Conservation (phyloP, 2,329 filamentous ascomycete genomes). For the Torrubiella hemipterigena region DNA sequence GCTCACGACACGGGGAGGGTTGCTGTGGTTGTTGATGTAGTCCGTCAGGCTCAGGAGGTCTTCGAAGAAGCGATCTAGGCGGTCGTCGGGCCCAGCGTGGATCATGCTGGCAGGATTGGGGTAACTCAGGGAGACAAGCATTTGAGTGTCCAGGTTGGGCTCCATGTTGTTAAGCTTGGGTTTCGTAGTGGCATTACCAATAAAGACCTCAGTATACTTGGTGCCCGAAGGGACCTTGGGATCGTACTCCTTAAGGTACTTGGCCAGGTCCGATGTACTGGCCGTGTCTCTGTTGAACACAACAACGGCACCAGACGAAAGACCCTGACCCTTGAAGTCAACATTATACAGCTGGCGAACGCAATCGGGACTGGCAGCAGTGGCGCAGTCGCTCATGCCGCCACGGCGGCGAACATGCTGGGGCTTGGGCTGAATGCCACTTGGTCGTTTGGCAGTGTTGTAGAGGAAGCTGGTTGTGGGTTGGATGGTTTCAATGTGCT, state of each 20-base stretch:
- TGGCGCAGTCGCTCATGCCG: not conserved
- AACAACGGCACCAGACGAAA: slow-evolving; percentile 5
- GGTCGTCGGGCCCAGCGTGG: not conserved
- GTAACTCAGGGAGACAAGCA: not conserved
- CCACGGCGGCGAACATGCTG: not conserved
- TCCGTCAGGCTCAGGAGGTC: slow-evolving; percentile 3
- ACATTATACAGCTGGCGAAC: slow-evolving; percentile 6
- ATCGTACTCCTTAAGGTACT: slow-evolving; percentile 2
- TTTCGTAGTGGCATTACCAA: not conserved
- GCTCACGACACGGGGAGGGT: not conserved
- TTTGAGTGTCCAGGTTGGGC: not conserved
- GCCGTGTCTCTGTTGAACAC: slow-evolving; percentile 6
- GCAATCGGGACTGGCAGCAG: slow-evolving; percentile 3
- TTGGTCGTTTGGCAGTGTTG: not conserved
- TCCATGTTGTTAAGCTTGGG: not conserved
- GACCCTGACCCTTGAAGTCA: slow-evolving; percentile 4
- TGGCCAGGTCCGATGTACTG: slow-evolving; percentile 1
- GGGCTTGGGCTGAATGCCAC: too few relatives aligned
- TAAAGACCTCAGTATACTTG: not conserved
- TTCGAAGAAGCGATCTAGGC: slow-evolving; percentile 2
- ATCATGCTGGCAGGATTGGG: not conserved
- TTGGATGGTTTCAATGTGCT: not conserved
- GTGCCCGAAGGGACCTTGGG: not conserved
- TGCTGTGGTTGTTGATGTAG: not conserved
- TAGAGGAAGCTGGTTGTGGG: not conserved